Evolutionary conservation across 2,329 filamentous ascomycete species (phyloP).

Genomic region (Arthrobotrys megalospora): DNA sequence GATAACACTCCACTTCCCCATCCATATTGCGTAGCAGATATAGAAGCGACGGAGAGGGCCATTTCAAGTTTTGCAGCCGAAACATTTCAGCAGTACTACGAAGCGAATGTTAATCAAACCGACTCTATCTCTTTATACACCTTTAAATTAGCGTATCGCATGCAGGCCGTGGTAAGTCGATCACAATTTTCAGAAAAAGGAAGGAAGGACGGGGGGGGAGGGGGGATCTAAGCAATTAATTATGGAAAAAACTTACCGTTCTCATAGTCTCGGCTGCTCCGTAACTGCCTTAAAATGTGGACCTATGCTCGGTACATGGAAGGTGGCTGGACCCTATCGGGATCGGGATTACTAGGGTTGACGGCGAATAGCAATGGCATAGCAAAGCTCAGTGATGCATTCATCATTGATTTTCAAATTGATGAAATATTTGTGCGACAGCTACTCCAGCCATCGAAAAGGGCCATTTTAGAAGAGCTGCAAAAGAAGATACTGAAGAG

Average conservation of each 20-base stretch:
- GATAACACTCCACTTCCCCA: neutral
- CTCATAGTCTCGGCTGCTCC: conserved; percentile 3
- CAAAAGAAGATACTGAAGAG: neutral
- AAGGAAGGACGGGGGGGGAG: too few relatives aligned
- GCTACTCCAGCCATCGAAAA: neutral
- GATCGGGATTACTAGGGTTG: neutral
- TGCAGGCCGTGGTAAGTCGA: neutral
- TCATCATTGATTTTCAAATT: conserved; percentile 3
- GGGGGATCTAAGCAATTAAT: neutral
- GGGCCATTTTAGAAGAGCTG: neutral
- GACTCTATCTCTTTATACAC: conserved; percentile 8
- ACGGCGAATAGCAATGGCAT: neutral
- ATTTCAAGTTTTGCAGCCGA: conserved; percentile 3
- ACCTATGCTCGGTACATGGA: conserved; percentile 4
- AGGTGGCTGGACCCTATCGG: conserved; percentile 3
- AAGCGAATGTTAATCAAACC: conserved; percentile 5
- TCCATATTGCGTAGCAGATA: neutral
- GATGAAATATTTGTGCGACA: conserved; percentile 5
- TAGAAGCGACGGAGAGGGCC: neutral
- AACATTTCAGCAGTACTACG: conserved; percentile 7
- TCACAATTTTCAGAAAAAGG: neutral
- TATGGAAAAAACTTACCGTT: conserved; percentile 8
- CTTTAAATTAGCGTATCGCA: conserved; percentile 11
- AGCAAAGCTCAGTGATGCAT: conserved; percentile 6
- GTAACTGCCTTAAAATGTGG: conserved; percentile 8